A percentile compares a stretch with the other conserved stretches of the same genome.
Conservation (phyloP, 352 stramenopile species). For the Globisporangium nodosum region DNA sequence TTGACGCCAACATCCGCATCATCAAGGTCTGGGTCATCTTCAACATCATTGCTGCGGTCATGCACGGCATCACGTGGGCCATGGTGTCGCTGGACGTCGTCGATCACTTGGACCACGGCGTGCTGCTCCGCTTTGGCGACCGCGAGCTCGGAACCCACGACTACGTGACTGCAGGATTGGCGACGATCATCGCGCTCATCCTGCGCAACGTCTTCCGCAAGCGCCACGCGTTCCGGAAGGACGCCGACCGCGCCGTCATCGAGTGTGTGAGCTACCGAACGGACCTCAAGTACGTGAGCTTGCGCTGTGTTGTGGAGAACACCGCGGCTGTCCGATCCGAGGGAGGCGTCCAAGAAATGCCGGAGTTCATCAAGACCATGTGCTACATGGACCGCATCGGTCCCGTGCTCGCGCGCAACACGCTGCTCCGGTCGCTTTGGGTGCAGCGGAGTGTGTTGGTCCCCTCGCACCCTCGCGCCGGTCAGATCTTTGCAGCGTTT, state of each 20-base stretch:
- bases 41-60: neutral
- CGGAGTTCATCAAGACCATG: conserved; percentile 1
- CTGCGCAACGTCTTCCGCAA: conserved; percentile 4
- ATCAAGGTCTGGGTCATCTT: conserved; percentile 5
- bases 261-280: conserved; percentile 8
- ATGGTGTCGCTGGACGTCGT: neutral
- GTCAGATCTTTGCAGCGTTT: neutral
- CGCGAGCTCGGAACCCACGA: neutral
- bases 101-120: neutral
- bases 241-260: neutral
- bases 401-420: neutral
- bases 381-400: conserved; percentile 2
- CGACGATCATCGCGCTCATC: conserved; percentile 1
- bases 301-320: neutral
- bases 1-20: conserved; percentile 4
- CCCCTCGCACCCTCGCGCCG: neutral
- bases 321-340: neutral
- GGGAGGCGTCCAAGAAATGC: neutral
- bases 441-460: neutral
- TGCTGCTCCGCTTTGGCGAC: neutral
- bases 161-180: neutral
- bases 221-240: neutral
- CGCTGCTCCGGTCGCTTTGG: neutral
- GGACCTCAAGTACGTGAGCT: neutral
- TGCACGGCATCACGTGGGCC: neutral